Evolutionary conservation across 2,329 filamentous ascomycete species (phyloP), one percentile per base, ranked within the genome.

Genomic region (Daldinia eschscholtzii): DNA sequence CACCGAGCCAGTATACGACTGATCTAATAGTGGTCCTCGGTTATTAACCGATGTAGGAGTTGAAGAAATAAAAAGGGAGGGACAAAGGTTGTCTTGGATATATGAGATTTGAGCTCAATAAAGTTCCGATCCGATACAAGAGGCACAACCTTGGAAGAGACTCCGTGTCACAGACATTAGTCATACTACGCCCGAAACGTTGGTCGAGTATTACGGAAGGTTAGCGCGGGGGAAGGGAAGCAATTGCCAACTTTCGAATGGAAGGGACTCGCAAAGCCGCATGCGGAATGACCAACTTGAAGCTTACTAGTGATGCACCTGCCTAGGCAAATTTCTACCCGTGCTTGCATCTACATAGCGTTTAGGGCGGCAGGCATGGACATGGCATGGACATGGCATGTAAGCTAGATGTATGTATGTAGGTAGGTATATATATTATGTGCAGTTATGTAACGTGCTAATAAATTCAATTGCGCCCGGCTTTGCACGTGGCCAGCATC

Each of bases 401-500:
- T 7, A 37, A 60, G n/a, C n/a, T 50, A 37, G 18, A 41, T 28
- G 23, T 23, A 37, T 26, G 18, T 23, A 50, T 26, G 44, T 50
- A 53, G 33, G 33, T 35, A 35, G 33, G 33, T 35, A 10, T 35
- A 12, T 53, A 35, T n/a, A 28, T 26, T 26, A 28, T 50, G 9
- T 37, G 50, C 33, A 52, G 58, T 4, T 57, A 26, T 39, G 10
- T 44, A 13, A 58, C 53, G 57, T 70, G 58, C 69, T 61, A 71
- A 53, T 65, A 41, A 65, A 68, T 65, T 42, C 44, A 57, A 70
- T 61, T 60, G 61, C 67, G 55, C 62, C 58, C 63, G 62, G 50
- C 58, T 39, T 39, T 61, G 71, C 71, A 70, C 69, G 71, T 73
- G 71, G 71, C 53, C 48, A 39, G 33, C 57, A 69, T 70, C 65